These are phyloP conservation scores for Leccinum laetum DNA, from an alignment of 1,284 basidiomycete species.

Conservation along the genomic window DNA sequence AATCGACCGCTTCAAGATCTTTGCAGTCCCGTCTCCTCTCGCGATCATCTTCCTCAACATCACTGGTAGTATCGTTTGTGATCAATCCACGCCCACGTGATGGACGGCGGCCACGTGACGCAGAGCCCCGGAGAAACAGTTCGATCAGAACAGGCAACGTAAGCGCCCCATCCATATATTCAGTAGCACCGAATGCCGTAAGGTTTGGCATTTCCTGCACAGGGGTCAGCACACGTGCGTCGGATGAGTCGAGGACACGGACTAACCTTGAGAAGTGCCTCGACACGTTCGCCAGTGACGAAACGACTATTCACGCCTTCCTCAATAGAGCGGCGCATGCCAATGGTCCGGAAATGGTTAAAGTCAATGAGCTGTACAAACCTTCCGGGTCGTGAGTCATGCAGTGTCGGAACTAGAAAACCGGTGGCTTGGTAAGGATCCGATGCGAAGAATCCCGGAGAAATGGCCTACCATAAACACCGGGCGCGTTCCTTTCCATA, in stretches of 20 bases:
- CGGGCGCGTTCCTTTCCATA: conserved; percentile 59
- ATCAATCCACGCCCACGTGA: conserved; percentile 60
- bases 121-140: conserved; percentile 79
- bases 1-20: conserved; percentile 86
- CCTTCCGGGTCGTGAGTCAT: conserved; percentile 74
- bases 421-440: conserved; percentile 5
- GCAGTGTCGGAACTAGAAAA: conserved; percentile 62
- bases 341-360: conserved; percentile 93
- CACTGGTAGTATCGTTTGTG: conserved; percentile 40
- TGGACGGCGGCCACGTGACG: conserved; percentile 67
- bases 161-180: conserved; percentile 94
- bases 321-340: conserved; percentile 89
- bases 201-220: conserved; percentile 83
- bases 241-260: conserved; percentile 1
- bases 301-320: conserved; percentile 90
- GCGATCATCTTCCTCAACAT: conserved; percentile 67
- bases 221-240: conserved; percentile 13
- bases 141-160: conserved; percentile 82
- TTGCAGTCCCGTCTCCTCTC: conserved; percentile 77
- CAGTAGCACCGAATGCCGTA: conserved; percentile 85
- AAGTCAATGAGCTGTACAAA: conserved; percentile 84
- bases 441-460: neutral
- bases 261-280: conserved; percentile 76
- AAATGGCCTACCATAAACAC: conserved; percentile 56
- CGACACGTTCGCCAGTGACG: conserved; percentile 87